Evolutionary conservation across 2,329 filamentous ascomycete genomes (phyloP).

Genomic region (Simplicillium aogashimaense): DNA sequence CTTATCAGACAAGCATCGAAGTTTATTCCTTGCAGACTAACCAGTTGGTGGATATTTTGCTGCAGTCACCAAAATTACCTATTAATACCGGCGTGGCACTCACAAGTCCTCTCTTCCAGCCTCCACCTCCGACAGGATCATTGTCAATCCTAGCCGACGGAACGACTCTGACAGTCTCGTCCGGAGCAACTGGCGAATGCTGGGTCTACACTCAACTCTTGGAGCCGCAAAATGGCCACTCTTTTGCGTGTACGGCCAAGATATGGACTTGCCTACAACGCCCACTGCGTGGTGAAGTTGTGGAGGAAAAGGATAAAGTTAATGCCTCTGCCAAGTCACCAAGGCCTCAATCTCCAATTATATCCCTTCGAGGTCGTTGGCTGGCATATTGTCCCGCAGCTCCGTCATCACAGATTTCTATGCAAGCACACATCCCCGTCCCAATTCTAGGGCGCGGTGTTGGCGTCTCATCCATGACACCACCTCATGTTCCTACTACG

Average conservation of each 20-base stretch:
- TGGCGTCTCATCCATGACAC: constrained; percentile 48
- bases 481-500: constrained; percentile 57
- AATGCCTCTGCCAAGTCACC: constrained; percentile 24
- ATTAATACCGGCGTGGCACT: constrained; percentile 44
- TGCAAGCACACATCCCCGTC: constrained; percentile 56
- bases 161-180: constrained; percentile 64
- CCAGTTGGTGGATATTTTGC: constrained; percentile 60
- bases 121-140: constrained; percentile 61
- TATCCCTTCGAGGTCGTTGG: constrained; percentile 65
- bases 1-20: constrained; percentile 81
- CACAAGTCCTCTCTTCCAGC: constrained; percentile 53
- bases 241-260: constrained; percentile 69
- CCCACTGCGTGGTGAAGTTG: constrained; percentile 34
- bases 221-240: constrained; percentile 28
- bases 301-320: constrained; percentile 33
- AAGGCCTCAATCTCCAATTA: constrained; percentile 49
- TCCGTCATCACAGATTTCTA: constrained; percentile 59
- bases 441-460: constrained; percentile 44
- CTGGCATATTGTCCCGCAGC: constrained; percentile 66
- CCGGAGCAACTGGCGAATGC: constrained; percentile 76
- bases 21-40: constrained; percentile 78
- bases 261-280: constrained; percentile 82
- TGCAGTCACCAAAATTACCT: constrained; percentile 56
- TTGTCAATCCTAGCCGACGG: constrained; percentile 65
- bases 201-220: constrained; percentile 58